Evolutionary conservation across 2,329 filamentous ascomycete genomes (phyloP).

Genomic region (Aquanectria penicillioides): DNA sequence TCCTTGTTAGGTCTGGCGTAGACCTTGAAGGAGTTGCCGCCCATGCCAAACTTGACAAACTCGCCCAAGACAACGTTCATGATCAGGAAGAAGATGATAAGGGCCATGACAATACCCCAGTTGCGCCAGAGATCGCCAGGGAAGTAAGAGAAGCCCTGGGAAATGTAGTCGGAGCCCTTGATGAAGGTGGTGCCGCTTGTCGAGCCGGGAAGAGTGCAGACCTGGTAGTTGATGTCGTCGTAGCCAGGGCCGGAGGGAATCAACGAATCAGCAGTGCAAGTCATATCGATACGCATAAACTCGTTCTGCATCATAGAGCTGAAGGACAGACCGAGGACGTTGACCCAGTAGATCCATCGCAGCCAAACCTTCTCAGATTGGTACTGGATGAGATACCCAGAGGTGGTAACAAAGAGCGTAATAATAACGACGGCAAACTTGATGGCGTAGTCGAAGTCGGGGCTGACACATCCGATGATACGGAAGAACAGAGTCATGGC

Average conservation of each 20-base stretch:
- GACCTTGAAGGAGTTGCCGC: slow-evolving; percentile 82
- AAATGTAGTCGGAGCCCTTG: slow-evolving; percentile 75
- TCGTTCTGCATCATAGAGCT: slow-evolving; percentile 87
- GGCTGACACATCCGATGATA: slow-evolving; percentile 77
- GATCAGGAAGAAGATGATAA: slow-evolving; percentile 80
- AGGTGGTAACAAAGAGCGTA: slow-evolving; percentile 82
- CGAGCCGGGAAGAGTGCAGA: slow-evolving; percentile 83
- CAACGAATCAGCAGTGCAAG: slow-evolving; percentile 73
- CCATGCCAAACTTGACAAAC: slow-evolving; percentile 79
- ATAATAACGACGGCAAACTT: slow-evolving; percentile 84
- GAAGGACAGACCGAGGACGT: slow-evolving; percentile 79
- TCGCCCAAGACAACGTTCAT: slow-evolving; percentile 84
- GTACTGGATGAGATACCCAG: slow-evolving; percentile 86
- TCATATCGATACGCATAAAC: slow-evolving; percentile 75
- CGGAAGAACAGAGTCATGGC: slow-evolving; percentile 83
- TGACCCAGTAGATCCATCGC: slow-evolving; percentile 83
- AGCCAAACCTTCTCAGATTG: slow-evolving; percentile 79
- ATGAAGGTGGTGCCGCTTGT: slow-evolving; percentile 71
- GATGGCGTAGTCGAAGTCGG: slow-evolving; percentile 86
- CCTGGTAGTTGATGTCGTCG: slow-evolving; percentile 76
- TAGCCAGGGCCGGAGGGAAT: slow-evolving; percentile 79
- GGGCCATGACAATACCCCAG: slow-evolving; percentile 80
- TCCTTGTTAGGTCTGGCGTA: slow-evolving; percentile 78
- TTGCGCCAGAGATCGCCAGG: slow-evolving; percentile 81
- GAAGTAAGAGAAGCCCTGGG: slow-evolving; percentile 73